Conservation (phyloP, 805 yeast genomes). For the Starmerella potacharoeniae region DNA sequence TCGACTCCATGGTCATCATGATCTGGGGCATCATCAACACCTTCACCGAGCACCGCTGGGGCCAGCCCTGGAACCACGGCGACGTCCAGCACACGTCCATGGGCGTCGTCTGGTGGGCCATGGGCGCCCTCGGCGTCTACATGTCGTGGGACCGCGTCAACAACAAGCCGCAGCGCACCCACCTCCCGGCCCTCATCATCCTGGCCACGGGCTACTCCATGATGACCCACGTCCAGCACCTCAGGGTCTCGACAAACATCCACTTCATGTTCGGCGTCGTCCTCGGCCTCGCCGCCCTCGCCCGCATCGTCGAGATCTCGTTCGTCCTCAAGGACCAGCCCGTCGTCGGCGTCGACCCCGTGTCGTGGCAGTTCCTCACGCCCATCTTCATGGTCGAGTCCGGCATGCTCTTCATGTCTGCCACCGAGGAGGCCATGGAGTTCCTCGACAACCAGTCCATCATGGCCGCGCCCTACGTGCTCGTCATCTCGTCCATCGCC, state of each 20-base stretch:
- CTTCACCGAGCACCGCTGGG: constrained; percentile 96
- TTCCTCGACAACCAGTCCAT: constrained; percentile 64
- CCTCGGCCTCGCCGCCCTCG: constrained; percentile 64
- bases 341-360: constrained; percentile 36
- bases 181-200: constrained; percentile 69
- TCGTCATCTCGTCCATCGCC: constrained; percentile 61
- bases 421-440: constrained; percentile 76
- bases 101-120: constrained; percentile 96
- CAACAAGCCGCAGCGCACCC: constrained; percentile 44
- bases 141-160: constrained; percentile 48
- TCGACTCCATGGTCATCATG: constrained; percentile 70
- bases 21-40: constrained; percentile 90
- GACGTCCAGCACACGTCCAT: constrained; percentile 92
- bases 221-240: constrained; percentile 76
- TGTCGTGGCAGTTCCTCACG: constrained; percentile 76
- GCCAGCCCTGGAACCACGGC: constrained; percentile 84
- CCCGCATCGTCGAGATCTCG: constrained; percentile 68
- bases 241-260: constrained; percentile 70
- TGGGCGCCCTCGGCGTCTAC: constrained; percentile 77
- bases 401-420: constrained; percentile 82
- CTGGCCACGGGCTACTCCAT: constrained; percentile 89
- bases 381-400: constrained; percentile 67
- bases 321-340: constrained; percentile 53
- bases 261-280: constrained; percentile 79
- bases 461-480: constrained; percentile 72